These are phyloP conservation scores for Colletotrichum kahawae DNA, from an alignment of 2,329 filamentous ascomycete species.

Conservation along the genomic window DNA sequence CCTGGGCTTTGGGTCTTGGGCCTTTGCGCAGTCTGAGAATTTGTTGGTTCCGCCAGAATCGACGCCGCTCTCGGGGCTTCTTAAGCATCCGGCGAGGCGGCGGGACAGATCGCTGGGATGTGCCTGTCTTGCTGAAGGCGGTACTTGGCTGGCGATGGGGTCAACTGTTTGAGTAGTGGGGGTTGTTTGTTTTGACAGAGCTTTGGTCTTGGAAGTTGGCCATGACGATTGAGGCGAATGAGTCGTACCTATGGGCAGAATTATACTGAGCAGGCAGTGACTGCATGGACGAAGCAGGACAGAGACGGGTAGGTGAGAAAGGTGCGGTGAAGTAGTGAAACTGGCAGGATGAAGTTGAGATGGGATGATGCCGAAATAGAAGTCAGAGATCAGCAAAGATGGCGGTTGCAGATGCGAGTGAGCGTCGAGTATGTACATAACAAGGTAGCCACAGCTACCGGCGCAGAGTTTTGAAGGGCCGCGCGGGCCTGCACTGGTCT, in stretches of 20 bases:
- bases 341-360: neutral
- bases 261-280: neutral
- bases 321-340: neutral
- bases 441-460: neutral
- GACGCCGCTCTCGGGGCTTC: slow-evolving; percentile 7
- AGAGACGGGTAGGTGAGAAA: neutral
- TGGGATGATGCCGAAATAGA: neutral
- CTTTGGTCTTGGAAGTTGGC: neutral
- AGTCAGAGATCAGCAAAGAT: neutral
- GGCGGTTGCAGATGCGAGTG: neutral
- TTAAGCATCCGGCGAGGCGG: neutral
- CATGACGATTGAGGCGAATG: slow-evolving; percentile 1
- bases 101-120: slow-evolving; percentile 2
- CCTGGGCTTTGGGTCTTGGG: neutral
- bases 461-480: neutral
- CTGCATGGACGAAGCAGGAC: neutral
- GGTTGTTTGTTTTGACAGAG: slow-evolving; percentile 5
- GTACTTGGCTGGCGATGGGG: neutral
- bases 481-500: neutral
- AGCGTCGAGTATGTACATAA: neutral
- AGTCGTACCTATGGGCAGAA: neutral
- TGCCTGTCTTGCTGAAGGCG: neutral
- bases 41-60: neutral
- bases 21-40: neutral
- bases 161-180: neutral